Base-by-base conservation (phyloP, 768 basidiomycete genomes). In the Plicaturopsis crispa region DNA sequence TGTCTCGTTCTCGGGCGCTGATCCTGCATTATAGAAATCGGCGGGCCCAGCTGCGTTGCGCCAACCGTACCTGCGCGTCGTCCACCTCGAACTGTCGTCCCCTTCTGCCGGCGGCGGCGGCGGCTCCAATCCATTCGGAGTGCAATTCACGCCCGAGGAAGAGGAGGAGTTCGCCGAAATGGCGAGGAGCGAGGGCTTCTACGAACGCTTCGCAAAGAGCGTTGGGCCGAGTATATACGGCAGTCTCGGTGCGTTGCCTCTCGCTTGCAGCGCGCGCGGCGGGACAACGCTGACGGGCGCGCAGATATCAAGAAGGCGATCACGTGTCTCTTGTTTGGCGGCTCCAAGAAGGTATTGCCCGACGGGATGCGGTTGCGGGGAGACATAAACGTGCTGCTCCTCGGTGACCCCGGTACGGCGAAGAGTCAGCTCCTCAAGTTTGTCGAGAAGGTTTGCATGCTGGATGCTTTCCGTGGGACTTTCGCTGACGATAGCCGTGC, bases 381-480 rank as follows among this genome's bases (percentile, higher is more conserved):
- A 8, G 96, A 99, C 55, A 98, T 99, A 56, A 99, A 99, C 56
- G 96, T 99, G 14, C 65, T 99, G 7, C 62, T 98, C 19, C 75
- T 99, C 20, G 96, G 96, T 59, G 96, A 99, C 57, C 96, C 96
- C 6, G 96, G 96, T 63, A 98, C 96, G 11, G 96, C 96, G 16
- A 99, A 99, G 61, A 89, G 84, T 65, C 96, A 99, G 52, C 66
- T 99, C 49, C 78, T 99, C 44, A 99, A 99, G 53, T 99, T 99
- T 48, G 96, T 98, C 10, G 96, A 99, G 58, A 99, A 98, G 67
- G 81, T 84, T 31, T 20, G 50, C 24, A 6, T 23, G 11, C 8
- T 38, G 13, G 30, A 19, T 33, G 24, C 31, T 33, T 35, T 5
- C 12, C 6, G 20, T 24, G n/a, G n/a, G n/a, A n/a, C n/a, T n/a